Conservation (phyloP, 164 flowering plant species). For the Vitis rotundifolia region DNA sequence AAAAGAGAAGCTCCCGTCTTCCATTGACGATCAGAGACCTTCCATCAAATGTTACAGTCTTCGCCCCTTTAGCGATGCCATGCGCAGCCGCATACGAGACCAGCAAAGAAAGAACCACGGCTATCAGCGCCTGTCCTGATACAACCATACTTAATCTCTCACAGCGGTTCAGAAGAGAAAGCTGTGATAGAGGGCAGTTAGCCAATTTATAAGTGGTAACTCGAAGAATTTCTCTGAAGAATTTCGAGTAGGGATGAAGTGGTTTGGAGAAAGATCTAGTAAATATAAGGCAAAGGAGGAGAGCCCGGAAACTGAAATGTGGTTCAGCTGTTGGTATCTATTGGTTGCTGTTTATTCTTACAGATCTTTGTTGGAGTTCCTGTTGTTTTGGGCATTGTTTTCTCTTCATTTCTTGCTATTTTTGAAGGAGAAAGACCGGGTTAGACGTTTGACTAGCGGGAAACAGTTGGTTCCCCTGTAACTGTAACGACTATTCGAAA, state of each 20-base stretch:
- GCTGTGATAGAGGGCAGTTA: no score
- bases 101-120: neutral
- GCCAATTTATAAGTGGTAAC: neutral
- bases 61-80: neutral
- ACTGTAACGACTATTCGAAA: neutral
- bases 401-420: constrained; percentile 1
- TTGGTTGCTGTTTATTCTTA: neutral
- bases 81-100: neutral
- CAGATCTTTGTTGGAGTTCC: neutral
- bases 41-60: constrained; percentile 49
- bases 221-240: no score
- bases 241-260: neutral
- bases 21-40: constrained; percentile 60
- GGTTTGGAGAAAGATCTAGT: neutral
- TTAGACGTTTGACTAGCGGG: neutral
- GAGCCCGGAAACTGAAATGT: constrained; percentile 1
- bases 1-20: constrained; percentile 51
- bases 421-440: neutral
- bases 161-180: neutral
- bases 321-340: neutral
- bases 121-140: neutral
- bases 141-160: neutral
- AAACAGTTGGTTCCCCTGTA: neutral
- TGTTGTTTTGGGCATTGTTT: neutral
- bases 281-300: constrained; percentile 8